Base-by-base conservation (phyloP, 495 filamentous ascomycete species). In the Pyrenula massariospora region DNA sequence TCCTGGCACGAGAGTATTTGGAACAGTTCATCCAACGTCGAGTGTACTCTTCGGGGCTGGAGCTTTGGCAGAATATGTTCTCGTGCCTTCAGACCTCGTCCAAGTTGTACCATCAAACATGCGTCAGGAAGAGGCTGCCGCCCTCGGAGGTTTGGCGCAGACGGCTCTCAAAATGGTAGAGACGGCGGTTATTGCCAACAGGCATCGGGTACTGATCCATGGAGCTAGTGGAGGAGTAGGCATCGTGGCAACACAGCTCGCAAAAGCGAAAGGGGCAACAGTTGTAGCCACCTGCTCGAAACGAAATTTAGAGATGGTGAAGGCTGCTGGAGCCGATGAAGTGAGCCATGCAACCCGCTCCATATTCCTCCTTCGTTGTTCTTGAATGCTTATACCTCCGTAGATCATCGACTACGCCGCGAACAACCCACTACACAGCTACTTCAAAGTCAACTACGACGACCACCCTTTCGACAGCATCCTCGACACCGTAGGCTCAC, bases 391-490 rank as follows among this genome's bases (percentile, higher is more conserved):
- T 20, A 24, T 19, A 5, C 10, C n/a, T 52, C 50, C 50, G 50
- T 57, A 73, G 71, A 65, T 68, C 0, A 61, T 75, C 10, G 70
- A 74, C 53, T 75, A 75, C 53, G 58, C 24, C 11, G 57, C 55
- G 2, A 59, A 69, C 50, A 55, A 53, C 0, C 56, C 62, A 0
- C 36, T 75, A 0, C 63, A 67, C 24, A 56, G 12, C 2, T 57
- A 64, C 10, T 55, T 75, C 1, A 60, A 61, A 1, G 25, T 54
- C 31, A 50, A 60, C 54, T 72, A 66, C 53, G 59, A 58, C 2
- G 60, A 63, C 1, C 54, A 63, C 48, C 65, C 56, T 52, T 64
- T 74, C 22, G 72, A 75, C 58, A 64, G 66, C 48, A 58, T 75
- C 24, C 63, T 75, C 12, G 73, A 75, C 52, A 66, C 65, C 25